Evolutionary conservation across 2,329 filamentous ascomycete genomes (phyloP).

Genomic region (Ophiocordyceps camponoti-floridani): DNA sequence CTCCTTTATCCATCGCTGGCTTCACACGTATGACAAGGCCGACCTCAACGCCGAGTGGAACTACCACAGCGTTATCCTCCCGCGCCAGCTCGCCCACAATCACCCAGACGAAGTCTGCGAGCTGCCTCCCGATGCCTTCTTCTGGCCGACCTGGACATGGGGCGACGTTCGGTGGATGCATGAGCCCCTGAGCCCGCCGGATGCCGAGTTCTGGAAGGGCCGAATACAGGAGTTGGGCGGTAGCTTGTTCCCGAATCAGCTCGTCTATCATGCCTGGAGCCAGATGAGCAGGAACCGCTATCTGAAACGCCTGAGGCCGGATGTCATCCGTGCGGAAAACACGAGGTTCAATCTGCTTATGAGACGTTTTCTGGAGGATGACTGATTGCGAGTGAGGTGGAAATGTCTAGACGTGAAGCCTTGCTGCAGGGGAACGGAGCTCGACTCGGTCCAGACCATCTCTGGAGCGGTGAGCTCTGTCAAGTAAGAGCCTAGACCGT

Average conservation of each 20-base stretch:
- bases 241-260: slow-evolving; percentile 4
- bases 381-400: neutral
- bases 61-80: slow-evolving; percentile 2
- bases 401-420: too few relatives aligned
- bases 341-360: slow-evolving; percentile 5
- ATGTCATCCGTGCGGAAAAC: slow-evolving; percentile 2
- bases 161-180: slow-evolving; percentile 6
- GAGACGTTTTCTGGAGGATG: slow-evolving; percentile 5
- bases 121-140: slow-evolving; percentile 4
- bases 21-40: slow-evolving; percentile 1
- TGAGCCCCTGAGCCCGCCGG: slow-evolving; percentile 1
- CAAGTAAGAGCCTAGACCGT: too few relatives aligned
- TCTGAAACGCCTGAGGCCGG: slow-evolving; percentile 1
- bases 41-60: slow-evolving; percentile 1
- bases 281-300: slow-evolving; percentile 1
- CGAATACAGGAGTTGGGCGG: slow-evolving; percentile 3
- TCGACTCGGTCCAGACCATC: too few relatives aligned
- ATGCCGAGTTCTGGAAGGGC: slow-evolving; percentile 1
- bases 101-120: slow-evolving; percentile 2
- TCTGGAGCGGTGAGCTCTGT: too few relatives aligned
- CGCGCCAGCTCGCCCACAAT: slow-evolving; percentile 1
- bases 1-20: slow-evolving; percentile 3
- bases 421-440: too few relatives aligned
- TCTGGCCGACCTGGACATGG: slow-evolving; percentile 6
- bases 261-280: slow-evolving; percentile 6